Base-by-base conservation (phyloP, 257 asterid genomes). In the Ehretia macrophylla region DNA sequence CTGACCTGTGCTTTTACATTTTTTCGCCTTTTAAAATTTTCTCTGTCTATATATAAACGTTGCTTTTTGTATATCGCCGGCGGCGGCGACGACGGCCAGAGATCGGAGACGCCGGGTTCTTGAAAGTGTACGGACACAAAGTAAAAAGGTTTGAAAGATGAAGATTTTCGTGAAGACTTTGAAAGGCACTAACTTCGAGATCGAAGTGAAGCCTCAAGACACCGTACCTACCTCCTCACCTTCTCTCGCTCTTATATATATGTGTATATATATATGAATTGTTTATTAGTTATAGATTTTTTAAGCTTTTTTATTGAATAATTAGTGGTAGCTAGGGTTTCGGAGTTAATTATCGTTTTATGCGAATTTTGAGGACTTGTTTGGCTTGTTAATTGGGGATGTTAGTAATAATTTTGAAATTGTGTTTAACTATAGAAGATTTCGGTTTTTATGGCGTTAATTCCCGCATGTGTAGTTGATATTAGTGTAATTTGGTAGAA, bases 101-200 rank as follows among this genome's bases (percentile, higher is more conserved):
- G 73, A 60, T 74, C 67, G 63, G 70, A 46, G 71, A 52, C 76
- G 63, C 75, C 72, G 54, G 42, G 18, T 52, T 57, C 16, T 65
- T 13, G 58, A 45, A 20, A 70, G 22, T 23, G 14, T 14, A 14
- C 56, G 55, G 63, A 37, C 63, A 44, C 54, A 53, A 22, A 4
- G n/a, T 40, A 57, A 19, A 52, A 9, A 48, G 68, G 46, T 21
- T 19, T 32, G 61, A 62, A n/a, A 54, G 63, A 88, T 89, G 95
- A 82, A 84, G 91, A 73, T 89, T 77, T 82, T 79, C 38, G 89
- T 89, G 32, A 86, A 89, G 81, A 89, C 94, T 74, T 65, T 89
- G 73, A 89, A 86, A 64, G 97, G 94, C 67, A 65, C 91, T 23
- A 83, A 82, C 79, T 89, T 89, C 68, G 81, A 83, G 79, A 81